Evolutionary conservation across 2,329 filamentous ascomycete species (phyloP), one percentile per base, ranked within the genome.

Genomic region (Penicillium thymicola): DNA sequence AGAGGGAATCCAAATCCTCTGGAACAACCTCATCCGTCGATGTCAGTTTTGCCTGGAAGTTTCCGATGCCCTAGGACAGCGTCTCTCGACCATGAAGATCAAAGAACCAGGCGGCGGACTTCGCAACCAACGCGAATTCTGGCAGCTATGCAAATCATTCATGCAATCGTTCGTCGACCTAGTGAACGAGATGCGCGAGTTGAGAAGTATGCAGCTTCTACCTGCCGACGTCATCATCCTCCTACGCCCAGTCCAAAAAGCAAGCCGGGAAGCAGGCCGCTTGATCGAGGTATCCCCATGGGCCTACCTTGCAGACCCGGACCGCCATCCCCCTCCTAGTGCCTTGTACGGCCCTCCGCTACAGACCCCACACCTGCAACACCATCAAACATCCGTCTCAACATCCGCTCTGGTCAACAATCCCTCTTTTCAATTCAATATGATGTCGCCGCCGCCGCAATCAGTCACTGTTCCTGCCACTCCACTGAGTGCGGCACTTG

Each of bases 401-500:
- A 61, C 68, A 9, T 65, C 64, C 18, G 63, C 55, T 42, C 59
- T 62, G 36, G 54, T 50, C 27, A 57, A 56, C 49, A 66, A 62
- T 36, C 46, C 63, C 55, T 53, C 54, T 42, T 65, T 65, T 47
- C 62, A 67, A 46, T 60, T 67, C 49, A 67, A 63, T 51, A 61
- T 68, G n/a, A 65, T 60, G 57, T 59, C 70, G 56, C 72, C 74
- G 56, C 72, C 74, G 27, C 81, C 78, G 13, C 82, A 82, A 45
- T 79, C 81, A 23, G 77, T 82, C 10, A 79, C 83, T 11, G 76
- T 92, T 37, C 92, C 92, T 9, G 91, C 94, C 67, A 97, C 92
- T 1, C 92, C 93, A 8, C 83, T 96, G 59, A 94, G 90, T 65
- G 92, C 92, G 16, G 92, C 92, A 1, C 80, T 97, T 5, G 93